These are phyloP conservation scores for Globisporangium canariense DNA, from an alignment of 352 stramenopile genomes.

Conservation along the genomic window DNA sequence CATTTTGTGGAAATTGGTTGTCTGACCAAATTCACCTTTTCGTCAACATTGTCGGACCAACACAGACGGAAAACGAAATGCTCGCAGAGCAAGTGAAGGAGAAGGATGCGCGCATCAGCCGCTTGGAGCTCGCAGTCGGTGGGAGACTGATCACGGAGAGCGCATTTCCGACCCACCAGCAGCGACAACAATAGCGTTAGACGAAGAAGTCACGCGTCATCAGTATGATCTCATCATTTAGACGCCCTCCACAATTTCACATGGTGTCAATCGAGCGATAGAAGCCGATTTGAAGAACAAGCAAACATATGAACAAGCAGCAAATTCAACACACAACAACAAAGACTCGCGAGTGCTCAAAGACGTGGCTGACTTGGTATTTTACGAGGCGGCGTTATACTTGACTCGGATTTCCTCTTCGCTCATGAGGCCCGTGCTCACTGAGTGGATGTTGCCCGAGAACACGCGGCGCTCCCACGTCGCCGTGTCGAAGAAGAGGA, in stretches of 20 bases:
- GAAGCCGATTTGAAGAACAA: neutral
- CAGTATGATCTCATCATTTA: constrained; percentile 4
- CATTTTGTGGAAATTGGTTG: constrained; percentile 7
- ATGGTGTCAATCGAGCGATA: no score
- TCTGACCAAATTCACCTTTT: neutral
- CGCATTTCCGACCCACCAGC: constrained; percentile 1
- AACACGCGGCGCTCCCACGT: constrained; percentile 94
- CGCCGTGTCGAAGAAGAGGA: constrained; percentile 95
- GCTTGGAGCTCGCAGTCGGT: constrained; percentile 50
- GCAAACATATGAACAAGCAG: constrained; percentile 4
- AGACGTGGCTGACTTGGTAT: constrained; percentile 30
- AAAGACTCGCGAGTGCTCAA: constrained; percentile 15
- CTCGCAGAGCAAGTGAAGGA: constrained; percentile 32
- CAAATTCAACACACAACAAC: constrained; percentile 5
- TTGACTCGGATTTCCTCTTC: constrained; percentile 96
- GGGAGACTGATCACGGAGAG: constrained; percentile 37
- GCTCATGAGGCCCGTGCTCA: constrained; percentile 86
- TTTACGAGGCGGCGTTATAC: constrained; percentile 84
- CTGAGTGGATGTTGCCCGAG: constrained; percentile 85
- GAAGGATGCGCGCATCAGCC: constrained; percentile 43
- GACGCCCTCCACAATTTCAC: neutral
- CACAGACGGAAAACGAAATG: constrained; percentile 36
- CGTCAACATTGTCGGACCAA: neutral
- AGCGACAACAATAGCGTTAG: neutral
- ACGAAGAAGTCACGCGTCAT: neutral